A percentile compares a stretch with the other conserved stretches of the same genome.
phyloP scores from a whole-genome alignment of 805 yeast genomes.

The Metschnikowia corniflorae region DNA sequence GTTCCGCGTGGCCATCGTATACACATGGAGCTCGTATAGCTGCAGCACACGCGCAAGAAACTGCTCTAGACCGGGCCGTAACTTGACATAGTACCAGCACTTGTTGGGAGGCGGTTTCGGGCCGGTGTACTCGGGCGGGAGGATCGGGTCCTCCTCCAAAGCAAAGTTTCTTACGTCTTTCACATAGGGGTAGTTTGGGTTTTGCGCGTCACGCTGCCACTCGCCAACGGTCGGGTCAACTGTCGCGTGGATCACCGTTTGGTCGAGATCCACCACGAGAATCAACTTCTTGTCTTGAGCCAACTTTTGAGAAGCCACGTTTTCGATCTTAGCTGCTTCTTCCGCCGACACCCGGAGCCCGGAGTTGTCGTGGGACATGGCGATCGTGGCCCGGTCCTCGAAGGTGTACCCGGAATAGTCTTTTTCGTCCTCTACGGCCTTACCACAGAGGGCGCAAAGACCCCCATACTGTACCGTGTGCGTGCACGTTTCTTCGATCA shows the following conservation, averaged over 20 bases:
- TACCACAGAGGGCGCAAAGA: slow-evolving; percentile 89
- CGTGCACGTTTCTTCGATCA: slow-evolving; percentile 76
- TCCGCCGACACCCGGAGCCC: slow-evolving; percentile 77
- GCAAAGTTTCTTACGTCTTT: slow-evolving; percentile 77
- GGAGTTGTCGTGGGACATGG: slow-evolving; percentile 86
- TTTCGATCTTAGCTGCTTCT: slow-evolving; percentile 86
- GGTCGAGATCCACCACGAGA: slow-evolving; percentile 93
- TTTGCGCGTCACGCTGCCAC: slow-evolving; percentile 84
- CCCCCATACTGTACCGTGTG: slow-evolving; percentile 96
- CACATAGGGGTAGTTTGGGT: slow-evolving; percentile 82
- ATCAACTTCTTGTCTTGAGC: slow-evolving; percentile 66
- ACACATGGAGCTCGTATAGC: slow-evolving; percentile 85
- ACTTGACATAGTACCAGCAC: slow-evolving; percentile 89
- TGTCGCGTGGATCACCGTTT: slow-evolving; percentile 95
- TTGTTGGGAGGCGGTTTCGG: slow-evolving; percentile 55
- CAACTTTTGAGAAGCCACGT: slow-evolving; percentile 57
- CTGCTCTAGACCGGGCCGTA: slow-evolving; percentile 79
- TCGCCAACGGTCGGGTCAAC: slow-evolving; percentile 97
- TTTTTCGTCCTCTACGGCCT: slow-evolving; percentile 59
- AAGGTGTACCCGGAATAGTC: slow-evolving; percentile 72
- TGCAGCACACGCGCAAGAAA: slow-evolving; percentile 64
- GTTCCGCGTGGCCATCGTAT: slow-evolving; percentile 96
- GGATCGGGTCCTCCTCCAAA: slow-evolving; percentile 68
- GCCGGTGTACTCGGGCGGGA: slow-evolving; percentile 58
- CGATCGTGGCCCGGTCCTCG: slow-evolving; percentile 73